phyloP scores from a whole-genome alignment of 306 rosid species.

The Dicorynia guianensis region DNA sequence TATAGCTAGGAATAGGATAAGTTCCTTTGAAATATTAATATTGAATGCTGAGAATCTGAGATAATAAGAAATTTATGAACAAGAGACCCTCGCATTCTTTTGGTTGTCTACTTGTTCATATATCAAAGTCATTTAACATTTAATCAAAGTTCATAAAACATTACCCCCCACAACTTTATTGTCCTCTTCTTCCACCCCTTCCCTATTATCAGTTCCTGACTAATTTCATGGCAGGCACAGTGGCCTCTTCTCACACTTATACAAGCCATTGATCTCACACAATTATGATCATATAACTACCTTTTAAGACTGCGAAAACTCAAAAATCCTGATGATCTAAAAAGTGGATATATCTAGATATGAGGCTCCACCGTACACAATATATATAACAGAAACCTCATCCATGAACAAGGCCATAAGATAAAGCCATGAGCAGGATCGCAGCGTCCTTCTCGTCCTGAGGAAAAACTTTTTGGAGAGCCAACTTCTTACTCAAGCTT shows the following conservation, averaged over 20 bases:
- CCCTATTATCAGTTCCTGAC: slow-evolving; percentile 30
- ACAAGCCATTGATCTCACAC: background rate
- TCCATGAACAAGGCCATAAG: slow-evolving; percentile 79
- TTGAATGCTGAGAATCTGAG: slow-evolving; percentile 20
- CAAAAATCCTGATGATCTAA: background rate
- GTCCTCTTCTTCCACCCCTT: background rate
- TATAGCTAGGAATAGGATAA: slow-evolving; percentile 10
- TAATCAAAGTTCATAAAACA: slow-evolving; percentile 26
- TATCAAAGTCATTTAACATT: background rate
- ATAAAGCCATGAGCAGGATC: slow-evolving; percentile 84
- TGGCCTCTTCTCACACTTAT: background rate
- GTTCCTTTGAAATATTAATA: slow-evolving; percentile 35
- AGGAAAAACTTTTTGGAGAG: slow-evolving; percentile 72
- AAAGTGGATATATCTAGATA: background rate
- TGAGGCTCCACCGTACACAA: background rate
- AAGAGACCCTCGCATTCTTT: slow-evolving; percentile 43
- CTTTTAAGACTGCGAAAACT: background rate
- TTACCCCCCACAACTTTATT: slow-evolving; percentile 26
- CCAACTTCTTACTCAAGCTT: slow-evolving; percentile 56
- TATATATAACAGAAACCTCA: slow-evolving; percentile 36
- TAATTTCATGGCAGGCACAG: background rate
- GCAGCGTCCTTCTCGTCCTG: slow-evolving; percentile 94
- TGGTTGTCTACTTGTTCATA: slow-evolving; percentile 53
- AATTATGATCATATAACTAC: background rate
- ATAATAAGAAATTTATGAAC: slow-evolving; percentile 28